Base-by-base conservation (phyloP, 2,329 filamentous ascomycete genomes). In the Huntiella savannae region DNA sequence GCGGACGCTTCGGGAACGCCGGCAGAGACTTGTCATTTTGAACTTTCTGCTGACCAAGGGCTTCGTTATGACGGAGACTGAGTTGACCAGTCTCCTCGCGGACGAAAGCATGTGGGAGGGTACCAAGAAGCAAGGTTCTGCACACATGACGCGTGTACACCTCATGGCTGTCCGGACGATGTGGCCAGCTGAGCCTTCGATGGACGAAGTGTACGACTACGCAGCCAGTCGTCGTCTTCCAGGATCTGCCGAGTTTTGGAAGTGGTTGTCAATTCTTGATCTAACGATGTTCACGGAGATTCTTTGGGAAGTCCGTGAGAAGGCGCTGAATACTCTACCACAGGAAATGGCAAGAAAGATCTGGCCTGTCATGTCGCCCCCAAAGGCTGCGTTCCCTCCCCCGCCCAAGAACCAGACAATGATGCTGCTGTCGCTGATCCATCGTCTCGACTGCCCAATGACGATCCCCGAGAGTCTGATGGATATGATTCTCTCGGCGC, bases 311-410 rank as follows among this genome's bases (percentile, higher is more conserved):
- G 43, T 49, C n/a, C 47, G 47, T 8, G 47, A 49, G 15, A 46
- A 42, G 22, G 47, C 47, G 19, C 46, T 34, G 43, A 41, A 36
- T 28, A 13, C 41, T 5, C 37, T 49, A 11, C 47, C 47, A 3
- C 4, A 37, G n/a, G 34, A 16, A 15, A 39, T 33, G 16, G 33
- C 17, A 15, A 11, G 12, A 13, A 11, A 36, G 35, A 35, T 43
- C 15, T 49, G 43, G 47, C 47, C 40, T 15, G 47, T 49, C 33
- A 49, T 49, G 43, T 44, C 40, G 15, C 47, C 47, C n/a, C 47
- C 47, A 19, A 49, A 49, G 11, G 17, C 44, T 12, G 34, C 43
- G 16, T 19, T 43, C 13, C 47, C 43, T 12, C 11, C 12, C 17
- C 32, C n/a, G 33, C 39, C 46, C 11, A 12, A 12, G 15, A 19